phyloP scores from a whole-genome alignment of 805 yeast genomes.

The Jamesozyma rosinii region DNA sequence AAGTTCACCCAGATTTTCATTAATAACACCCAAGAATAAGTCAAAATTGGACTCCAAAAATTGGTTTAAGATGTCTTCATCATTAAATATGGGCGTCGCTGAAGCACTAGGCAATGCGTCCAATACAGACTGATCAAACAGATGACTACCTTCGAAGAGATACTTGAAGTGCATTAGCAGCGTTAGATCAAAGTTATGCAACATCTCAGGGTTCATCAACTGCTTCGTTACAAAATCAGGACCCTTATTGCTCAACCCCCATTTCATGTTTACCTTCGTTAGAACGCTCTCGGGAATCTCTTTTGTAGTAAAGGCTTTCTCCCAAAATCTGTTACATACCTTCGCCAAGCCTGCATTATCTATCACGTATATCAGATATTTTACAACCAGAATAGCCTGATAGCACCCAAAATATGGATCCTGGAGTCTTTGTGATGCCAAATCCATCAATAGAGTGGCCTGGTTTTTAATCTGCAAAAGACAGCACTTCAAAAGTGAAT shows the following conservation, averaged over 20 bases:
- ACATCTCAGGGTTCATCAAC: conserved; percentile 8
- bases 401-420: conserved; percentile 10
- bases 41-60: conserved; percentile 12
- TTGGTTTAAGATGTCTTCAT: conserved; percentile 10
- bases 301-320: conserved; percentile 4
- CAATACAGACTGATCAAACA: not conserved
- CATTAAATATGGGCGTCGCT: not conserved
- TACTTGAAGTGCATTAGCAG: conserved; percentile 5
- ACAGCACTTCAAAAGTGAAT: not conserved
- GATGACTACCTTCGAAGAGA: conserved; percentile 3
- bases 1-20: conserved; percentile 12
- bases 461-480: conserved; percentile 6
- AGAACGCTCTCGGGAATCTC: conserved; percentile 9
- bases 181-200: conserved; percentile 3
- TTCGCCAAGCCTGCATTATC: conserved; percentile 7
- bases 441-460: conserved; percentile 3
- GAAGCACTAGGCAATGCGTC: not conserved
- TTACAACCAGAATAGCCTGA: conserved; percentile 10
- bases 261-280: conserved; percentile 12
- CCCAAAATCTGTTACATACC: conserved; percentile 10
- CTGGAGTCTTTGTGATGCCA: conserved; percentile 3
- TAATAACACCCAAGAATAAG: conserved; percentile 11
- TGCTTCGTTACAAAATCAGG: conserved; percentile 7
- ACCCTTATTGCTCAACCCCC: conserved; percentile 15
- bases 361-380: conserved; percentile 11